These are phyloP conservation scores for Fusarium oligoseptatum DNA, from an alignment of 2,329 filamentous ascomycete genomes.

Conservation along the genomic window DNA sequence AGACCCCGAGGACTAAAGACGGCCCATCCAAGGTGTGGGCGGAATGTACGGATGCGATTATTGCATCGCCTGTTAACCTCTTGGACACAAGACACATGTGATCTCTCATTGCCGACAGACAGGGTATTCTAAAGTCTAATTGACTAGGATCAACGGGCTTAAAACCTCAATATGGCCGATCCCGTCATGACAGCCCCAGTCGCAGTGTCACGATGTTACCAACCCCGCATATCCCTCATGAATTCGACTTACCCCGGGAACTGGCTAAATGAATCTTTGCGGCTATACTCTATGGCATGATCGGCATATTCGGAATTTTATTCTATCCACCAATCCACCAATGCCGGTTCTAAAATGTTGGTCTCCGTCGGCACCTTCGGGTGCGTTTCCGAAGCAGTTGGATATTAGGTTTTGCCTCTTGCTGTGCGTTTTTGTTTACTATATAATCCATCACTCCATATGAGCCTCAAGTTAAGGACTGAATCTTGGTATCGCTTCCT, in stretches of 20 bases:
- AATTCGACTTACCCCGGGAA: slow-evolving; percentile 7
- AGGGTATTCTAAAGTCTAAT: neutral
- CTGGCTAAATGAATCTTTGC: slow-evolving; percentile 35
- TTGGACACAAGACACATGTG: neutral
- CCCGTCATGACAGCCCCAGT: slow-evolving; percentile 30
- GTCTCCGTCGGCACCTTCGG: slow-evolving; percentile 22
- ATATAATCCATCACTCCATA: slow-evolving; percentile 3
- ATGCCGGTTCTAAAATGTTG: slow-evolving; percentile 10
- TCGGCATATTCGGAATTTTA: slow-evolving; percentile 12
- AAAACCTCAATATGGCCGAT: neutral
- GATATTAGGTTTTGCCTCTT: neutral
- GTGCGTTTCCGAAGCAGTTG: slow-evolving; percentile 9
- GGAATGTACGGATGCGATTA: neutral
- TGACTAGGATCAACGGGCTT: slow-evolving; percentile 5
- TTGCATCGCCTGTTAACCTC: neutral
- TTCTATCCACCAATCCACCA: slow-evolving; percentile 43
- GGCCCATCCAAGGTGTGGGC: neutral
- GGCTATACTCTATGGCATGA: neutral
- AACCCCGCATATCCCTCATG: slow-evolving; percentile 17
- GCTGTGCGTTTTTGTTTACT: neutral
- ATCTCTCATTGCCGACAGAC: neutral
- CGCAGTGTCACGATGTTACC: neutral
- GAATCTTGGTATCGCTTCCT: neutral
- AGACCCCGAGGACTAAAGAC: neutral
- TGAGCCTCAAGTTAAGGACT: too few relatives aligned